Conservation (phyloP, 1,284 basidiomycete genomes). For the Kalmanozyma brasiliensis region DNA sequence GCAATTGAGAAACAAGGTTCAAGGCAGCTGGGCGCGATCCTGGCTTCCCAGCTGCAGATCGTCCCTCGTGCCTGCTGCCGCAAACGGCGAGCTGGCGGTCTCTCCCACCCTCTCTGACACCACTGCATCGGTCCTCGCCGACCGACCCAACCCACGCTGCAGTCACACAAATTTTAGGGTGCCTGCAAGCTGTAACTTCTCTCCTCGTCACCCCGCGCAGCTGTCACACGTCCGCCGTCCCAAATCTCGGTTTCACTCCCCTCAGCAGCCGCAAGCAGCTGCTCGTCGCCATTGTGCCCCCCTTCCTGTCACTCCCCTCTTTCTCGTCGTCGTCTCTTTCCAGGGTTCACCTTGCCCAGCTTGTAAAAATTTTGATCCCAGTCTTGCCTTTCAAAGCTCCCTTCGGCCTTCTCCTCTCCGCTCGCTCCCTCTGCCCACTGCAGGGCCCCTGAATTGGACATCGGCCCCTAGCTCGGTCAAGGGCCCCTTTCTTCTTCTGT, state of each 20-base stretch:
- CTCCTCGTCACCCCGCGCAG: conserved; percentile 33
- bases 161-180: conserved; percentile 31
- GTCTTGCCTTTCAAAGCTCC: not conserved
- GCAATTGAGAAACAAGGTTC: too few relatives aligned
- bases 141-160: conserved; percentile 2
- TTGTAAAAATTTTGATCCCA: conserved; percentile 11
- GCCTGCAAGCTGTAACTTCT: conserved; percentile 32
- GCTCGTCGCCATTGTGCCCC: not conserved
- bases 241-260: conserved; percentile 13
- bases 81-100: conserved; percentile 6
- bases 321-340: conserved; percentile 20
- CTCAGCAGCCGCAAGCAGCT: not conserved
- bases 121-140: conserved; percentile 8
- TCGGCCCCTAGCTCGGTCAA: conserved; percentile 18
- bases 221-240: conserved; percentile 2
- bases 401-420: conserved; percentile 17
- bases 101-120: conserved; percentile 6
- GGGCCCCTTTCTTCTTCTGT: not conserved
- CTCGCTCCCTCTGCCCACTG: not conserved
- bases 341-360: conserved; percentile 20
- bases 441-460: conserved; percentile 10
- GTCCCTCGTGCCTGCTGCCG: not conserved
- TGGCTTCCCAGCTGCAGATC: not conserved
- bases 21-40: not conserved
- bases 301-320: conserved; percentile 6